A percentile compares a stretch with the other conserved stretches of the same genome.
phyloP scores from a whole-genome alignment of 202 grass and related monocot genomes.

The Cymbopogon flexuosus region DNA sequence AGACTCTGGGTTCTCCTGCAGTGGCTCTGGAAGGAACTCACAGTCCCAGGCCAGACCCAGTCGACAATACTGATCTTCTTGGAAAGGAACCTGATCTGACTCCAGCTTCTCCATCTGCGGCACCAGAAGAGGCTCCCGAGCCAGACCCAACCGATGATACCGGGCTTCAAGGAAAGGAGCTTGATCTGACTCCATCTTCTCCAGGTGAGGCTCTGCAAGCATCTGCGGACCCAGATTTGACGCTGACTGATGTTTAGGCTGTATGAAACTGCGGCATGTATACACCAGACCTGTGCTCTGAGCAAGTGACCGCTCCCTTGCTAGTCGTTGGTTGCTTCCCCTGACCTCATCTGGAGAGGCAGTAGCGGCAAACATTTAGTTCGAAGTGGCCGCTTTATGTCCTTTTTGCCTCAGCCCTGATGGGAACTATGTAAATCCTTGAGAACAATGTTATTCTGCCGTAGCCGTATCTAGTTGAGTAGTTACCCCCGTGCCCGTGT shows the following conservation, averaged over 20 bases:
- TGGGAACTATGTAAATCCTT: constrained; percentile 9
- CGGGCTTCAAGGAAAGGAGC: background rate
- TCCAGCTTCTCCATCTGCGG: background rate
- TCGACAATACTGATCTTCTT: background rate
- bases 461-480: background rate
- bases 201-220: background rate
- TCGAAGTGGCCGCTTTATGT: background rate
- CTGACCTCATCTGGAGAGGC: background rate
- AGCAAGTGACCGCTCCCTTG: background rate
- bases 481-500: background rate
- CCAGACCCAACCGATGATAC: background rate
- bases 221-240: background rate
- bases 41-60: background rate
- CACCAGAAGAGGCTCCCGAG: too few relatives aligned
- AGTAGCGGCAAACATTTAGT: background rate
- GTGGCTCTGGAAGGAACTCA: background rate
- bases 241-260: background rate
- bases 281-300: background rate
- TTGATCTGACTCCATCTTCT: background rate
- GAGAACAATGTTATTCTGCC: background rate
- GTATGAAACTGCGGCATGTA: background rate
- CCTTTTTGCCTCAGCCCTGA: background rate
- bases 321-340: background rate
- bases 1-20: background rate
- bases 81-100: background rate